A percentile compares a stretch with the other conserved stretches of the same genome.
These are phyloP conservation scores for Hippophae gyantsensis DNA, from an alignment of 306 rosid genomes.

Conservation along the genomic window DNA sequence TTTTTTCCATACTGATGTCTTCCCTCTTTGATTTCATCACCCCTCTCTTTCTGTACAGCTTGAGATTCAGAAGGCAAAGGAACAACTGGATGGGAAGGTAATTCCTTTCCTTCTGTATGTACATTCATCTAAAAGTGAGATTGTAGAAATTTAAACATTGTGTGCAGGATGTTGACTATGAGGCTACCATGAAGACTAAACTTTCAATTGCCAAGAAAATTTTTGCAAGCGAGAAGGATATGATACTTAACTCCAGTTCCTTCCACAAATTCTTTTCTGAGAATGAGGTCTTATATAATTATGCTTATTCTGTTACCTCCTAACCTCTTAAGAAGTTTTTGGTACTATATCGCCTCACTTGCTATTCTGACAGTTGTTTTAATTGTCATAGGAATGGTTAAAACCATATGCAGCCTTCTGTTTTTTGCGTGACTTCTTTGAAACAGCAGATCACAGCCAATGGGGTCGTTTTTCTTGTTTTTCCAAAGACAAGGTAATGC, in stretches of 20 bases:
- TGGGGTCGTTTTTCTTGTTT: conserved; percentile 83
- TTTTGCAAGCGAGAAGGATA: conserved; percentile 61
- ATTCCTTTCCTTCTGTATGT: conserved; percentile 7
- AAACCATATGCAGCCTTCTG: conserved; percentile 94
- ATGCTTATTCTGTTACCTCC: conserved; percentile 5
- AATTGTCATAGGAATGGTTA: conserved; percentile 67
- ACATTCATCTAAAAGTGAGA: background rate
- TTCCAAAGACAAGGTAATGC: conserved; percentile 63
- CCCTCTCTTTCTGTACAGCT: conserved; percentile 30
- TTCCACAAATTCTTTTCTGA: conserved; percentile 61
- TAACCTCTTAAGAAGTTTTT: background rate
- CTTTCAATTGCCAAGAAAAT: conserved; percentile 79
- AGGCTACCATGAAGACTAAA: conserved; percentile 71
- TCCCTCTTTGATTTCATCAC: conserved; percentile 4
- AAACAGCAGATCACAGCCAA: conserved; percentile 84
- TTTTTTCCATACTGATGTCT: background rate
- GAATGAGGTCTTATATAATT: conserved; percentile 54
- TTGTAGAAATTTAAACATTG: conserved; percentile 1
- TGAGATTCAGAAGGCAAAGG: conserved; percentile 74
- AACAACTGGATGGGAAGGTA: conserved; percentile 72
- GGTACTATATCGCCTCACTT: conserved; percentile 7
- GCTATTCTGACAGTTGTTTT: conserved; percentile 21
- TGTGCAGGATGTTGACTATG: conserved; percentile 82
- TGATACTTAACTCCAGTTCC: conserved; percentile 56
- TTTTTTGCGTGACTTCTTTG: conserved; percentile 89